phyloP scores from a whole-genome alignment of 192 early-diverging fungal species.

The Coemansia sp. region DNA sequence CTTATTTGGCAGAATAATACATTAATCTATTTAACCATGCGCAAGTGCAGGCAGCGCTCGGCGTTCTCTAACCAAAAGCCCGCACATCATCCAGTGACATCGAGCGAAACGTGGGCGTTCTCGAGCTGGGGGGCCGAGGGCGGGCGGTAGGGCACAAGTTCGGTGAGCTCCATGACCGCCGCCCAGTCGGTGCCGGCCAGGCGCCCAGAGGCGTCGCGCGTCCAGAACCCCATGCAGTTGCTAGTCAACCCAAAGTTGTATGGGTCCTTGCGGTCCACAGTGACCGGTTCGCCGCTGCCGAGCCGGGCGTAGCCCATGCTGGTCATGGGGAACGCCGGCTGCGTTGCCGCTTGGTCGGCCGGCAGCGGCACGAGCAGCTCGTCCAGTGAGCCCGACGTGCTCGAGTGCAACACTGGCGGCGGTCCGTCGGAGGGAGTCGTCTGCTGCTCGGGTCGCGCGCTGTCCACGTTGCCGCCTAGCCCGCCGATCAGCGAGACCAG shows the following conservation, averaged over 20 bases:
- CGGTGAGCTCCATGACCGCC: slow-evolving; percentile 27
- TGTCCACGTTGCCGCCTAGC: slow-evolving; percentile 23
- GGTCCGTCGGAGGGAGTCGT: slow-evolving; percentile 24
- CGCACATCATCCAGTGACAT: too few species aligned
- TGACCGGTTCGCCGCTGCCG: slow-evolving; percentile 9
- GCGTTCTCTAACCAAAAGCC: too few species aligned
- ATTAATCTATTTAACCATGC: too few species aligned
- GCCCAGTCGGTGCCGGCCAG: slow-evolving; percentile 63
- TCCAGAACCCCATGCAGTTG: slow-evolving; percentile 88
- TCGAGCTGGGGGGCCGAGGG: slow-evolving; percentile 22
- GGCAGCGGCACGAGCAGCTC: slow-evolving; percentile 29
- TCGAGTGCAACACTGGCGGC: slow-evolving; percentile 26
- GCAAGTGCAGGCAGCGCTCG: too few species aligned
- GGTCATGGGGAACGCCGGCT: slow-evolving; percentile 28
- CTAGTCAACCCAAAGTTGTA: slow-evolving; percentile 75
- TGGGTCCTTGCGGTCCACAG: slow-evolving; percentile 51
- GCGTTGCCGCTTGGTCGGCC: neutral
- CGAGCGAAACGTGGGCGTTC: slow-evolving; percentile 8
- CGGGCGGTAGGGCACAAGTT: slow-evolving; percentile 38
- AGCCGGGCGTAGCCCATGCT: slow-evolving; percentile 18
- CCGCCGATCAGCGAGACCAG: slow-evolving; percentile 26
- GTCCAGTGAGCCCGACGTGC: slow-evolving; percentile 15
- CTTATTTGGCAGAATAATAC: too few species aligned
- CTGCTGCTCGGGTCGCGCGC: slow-evolving; percentile 14
- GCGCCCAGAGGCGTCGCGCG: slow-evolving; percentile 54